phyloP scores from a whole-genome alignment of 2,329 filamentous ascomycete genomes.

The Phialophora tarda region DNA sequence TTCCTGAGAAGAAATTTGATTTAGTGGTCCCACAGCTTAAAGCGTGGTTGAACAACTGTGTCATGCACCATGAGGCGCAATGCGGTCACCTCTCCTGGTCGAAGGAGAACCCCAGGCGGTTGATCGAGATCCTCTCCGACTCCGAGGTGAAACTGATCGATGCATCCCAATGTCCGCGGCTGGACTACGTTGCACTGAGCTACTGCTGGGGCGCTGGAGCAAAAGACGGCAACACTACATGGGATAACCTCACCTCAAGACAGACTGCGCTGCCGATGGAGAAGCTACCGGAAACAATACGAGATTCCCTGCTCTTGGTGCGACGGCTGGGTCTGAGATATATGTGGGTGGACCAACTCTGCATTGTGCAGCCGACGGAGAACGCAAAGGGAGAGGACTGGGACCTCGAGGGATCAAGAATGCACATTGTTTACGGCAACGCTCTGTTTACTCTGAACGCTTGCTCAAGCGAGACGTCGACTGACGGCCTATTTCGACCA shows the following conservation, averaged over 20 bases:
- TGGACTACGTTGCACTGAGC: conserved; percentile 12
- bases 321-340: background rate
- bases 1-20: background rate
- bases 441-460: conserved; percentile 10
- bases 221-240: conserved; percentile 8
- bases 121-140: conserved; percentile 10
- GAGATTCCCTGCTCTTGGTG: conserved; percentile 5
- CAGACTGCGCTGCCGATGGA: background rate
- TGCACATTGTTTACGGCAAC: conserved; percentile 18
- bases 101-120: conserved; percentile 12
- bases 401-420: conserved; percentile 14
- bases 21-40: background rate
- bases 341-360: conserved; percentile 13
- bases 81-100: conserved; percentile 6
- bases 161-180: background rate
- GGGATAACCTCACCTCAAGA: conserved; percentile 2
- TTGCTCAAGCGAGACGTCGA: conserved; percentile 10
- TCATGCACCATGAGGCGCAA: background rate
- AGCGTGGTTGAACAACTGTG: conserved; percentile 4
- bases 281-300: conserved; percentile 5
- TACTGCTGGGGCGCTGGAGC: conserved; percentile 15
- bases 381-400: conserved; percentile 7
- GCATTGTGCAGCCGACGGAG: conserved; percentile 1
- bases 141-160: conserved; percentile 12
- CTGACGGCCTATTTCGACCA: conserved; percentile 1